phyloP scores from a whole-genome alignment of 2,329 filamentous ascomycete species.

The Talaromyces funiculosus region DNA sequence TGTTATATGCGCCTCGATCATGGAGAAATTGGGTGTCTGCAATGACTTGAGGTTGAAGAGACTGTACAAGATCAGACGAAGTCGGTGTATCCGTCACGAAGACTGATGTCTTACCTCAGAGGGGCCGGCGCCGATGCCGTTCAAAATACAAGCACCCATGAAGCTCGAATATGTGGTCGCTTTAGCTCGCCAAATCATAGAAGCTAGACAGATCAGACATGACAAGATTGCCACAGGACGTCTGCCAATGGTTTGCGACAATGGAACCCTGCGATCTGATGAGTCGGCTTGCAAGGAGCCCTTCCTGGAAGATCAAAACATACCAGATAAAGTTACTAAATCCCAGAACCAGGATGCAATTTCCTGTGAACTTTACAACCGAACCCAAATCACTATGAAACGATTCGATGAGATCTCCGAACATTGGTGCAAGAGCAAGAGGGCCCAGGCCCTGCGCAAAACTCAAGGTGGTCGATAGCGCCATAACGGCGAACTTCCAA shows the following conservation, averaged over 20 bases:
- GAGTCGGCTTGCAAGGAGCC: neutral
- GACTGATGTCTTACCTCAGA: slow-evolving; percentile 26
- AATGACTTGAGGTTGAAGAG: slow-evolving; percentile 41
- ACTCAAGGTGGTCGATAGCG: slow-evolving; percentile 42
- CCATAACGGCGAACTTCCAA: slow-evolving; percentile 35
- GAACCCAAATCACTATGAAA: slow-evolving; percentile 50
- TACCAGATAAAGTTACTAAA: slow-evolving; percentile 59
- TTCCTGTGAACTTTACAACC: slow-evolving; percentile 53
- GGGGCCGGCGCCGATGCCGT: slow-evolving; percentile 9
- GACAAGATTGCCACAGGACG: slow-evolving; percentile 51
- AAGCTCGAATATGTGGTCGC: slow-evolving; percentile 56
- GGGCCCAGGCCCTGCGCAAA: slow-evolving; percentile 54
- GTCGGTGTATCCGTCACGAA: too few species aligned
- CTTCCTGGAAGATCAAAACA: slow-evolving; percentile 1
- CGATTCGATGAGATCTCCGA: slow-evolving; percentile 51
- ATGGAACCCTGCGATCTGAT: slow-evolving; percentile 43
- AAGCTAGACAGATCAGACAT: slow-evolving; percentile 48
- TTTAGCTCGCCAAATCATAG: slow-evolving; percentile 54
- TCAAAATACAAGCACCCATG: slow-evolving; percentile 54
- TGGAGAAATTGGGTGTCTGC: slow-evolving; percentile 62
- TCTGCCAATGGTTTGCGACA: slow-evolving; percentile 51
- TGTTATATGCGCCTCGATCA: slow-evolving; percentile 58
- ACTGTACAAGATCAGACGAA: neutral
- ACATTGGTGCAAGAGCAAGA: slow-evolving; percentile 54
- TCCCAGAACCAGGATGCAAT: slow-evolving; percentile 52